Base-by-base conservation (phyloP, 2,329 filamentous ascomycete genomes). In the Emmonsia crescens region DNA sequence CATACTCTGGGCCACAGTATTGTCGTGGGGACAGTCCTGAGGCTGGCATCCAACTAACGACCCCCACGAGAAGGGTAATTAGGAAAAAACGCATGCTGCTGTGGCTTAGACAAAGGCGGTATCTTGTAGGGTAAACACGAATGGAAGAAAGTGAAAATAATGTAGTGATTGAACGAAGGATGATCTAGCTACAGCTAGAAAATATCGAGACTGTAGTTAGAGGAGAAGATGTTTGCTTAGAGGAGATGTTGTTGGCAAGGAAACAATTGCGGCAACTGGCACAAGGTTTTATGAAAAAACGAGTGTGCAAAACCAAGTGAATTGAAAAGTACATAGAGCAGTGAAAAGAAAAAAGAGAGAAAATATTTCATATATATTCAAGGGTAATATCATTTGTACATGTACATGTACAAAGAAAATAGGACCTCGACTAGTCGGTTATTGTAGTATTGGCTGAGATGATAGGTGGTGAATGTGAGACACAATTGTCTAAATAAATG, bases 1-100 rank as follows among this genome's bases (percentile, higher is more conserved):
- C 66, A 63, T 71, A 74, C 16, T 66, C 68, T 54, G 60, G 40
- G 42, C 61, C 56, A 62, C 72, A 74, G 6, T 57, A 31, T 33
- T 61, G 60, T n/a, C 48, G 51, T 9, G 60, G 14, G 21, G 44
- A 59, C 1, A 42, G 2, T 14, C 12, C 21, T 3, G 57, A 49
- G 12, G 48, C 29, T 33, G 44, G 14, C 19, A 29, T 16, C 31
- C 14, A 55, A 55, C 29, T 10, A 27, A 24, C 19, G 5, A 33
- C 4, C 5, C 42, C 42, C 29, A 42, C 24, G 9, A 51, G 31
- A 44, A 38, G 9, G 31, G n/a, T 9, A 51, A 29, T 19, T 14
- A 57, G 16, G 12, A 44, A 44, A 19, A 5, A 14, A 8, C 40
- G 40, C 55, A 57, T 57, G 46, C 29, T 44, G 24, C 33, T 27